Conservation (phyloP, 2,329 filamentous ascomycete species). For the Chalaropsis ovoidea region DNA sequence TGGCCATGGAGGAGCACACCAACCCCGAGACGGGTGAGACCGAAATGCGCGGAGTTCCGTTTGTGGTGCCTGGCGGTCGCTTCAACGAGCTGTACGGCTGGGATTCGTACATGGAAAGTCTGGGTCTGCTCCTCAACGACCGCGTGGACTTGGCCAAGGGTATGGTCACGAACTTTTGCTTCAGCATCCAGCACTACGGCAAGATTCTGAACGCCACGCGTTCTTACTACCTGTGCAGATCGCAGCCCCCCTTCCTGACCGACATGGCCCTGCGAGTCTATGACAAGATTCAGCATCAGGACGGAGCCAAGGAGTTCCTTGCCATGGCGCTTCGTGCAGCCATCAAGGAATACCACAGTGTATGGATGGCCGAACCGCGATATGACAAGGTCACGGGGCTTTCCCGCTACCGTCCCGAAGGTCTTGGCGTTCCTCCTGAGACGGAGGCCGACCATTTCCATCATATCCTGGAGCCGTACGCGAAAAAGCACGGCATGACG, state of each 20-base stretch:
- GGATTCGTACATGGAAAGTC: constrained; percentile 98
- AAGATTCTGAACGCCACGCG: constrained; percentile 97
- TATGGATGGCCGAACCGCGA: constrained; percentile 73
- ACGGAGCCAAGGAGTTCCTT: constrained; percentile 70
- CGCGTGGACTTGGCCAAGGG: constrained; percentile 78
- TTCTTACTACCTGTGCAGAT: constrained; percentile 88
- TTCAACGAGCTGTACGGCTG: constrained; percentile 99
- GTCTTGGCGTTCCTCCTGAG: constrained; percentile 78
- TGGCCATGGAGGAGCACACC: constrained; percentile 70
- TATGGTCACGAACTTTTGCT: constrained; percentile 95
- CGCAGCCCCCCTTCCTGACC: constrained; percentile 91
- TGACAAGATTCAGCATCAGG: constrained; percentile 81
- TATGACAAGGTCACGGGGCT: constrained; percentile 68
- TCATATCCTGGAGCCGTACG: constrained; percentile 71
- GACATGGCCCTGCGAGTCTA: constrained; percentile 95
- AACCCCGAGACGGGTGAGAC: constrained; percentile 59
- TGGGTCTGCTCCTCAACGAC: constrained; percentile 78
- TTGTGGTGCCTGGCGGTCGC: constrained; percentile 91
- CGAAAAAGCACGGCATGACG: constrained; percentile 69
- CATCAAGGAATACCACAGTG: constrained; percentile 90
- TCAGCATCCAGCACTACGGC: constrained; percentile 95
- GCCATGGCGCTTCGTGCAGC: constrained; percentile 71
- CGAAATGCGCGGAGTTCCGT: constrained; percentile 70
- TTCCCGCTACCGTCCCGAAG: constrained; percentile 75
- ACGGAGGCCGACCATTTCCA: constrained; percentile 81